Percentiles rank a stretch among this genome's conserved stretches.
phyloP scores from a whole-genome alignment of 2,329 filamentous ascomycete species.

The Fusarium nurragi region DNA sequence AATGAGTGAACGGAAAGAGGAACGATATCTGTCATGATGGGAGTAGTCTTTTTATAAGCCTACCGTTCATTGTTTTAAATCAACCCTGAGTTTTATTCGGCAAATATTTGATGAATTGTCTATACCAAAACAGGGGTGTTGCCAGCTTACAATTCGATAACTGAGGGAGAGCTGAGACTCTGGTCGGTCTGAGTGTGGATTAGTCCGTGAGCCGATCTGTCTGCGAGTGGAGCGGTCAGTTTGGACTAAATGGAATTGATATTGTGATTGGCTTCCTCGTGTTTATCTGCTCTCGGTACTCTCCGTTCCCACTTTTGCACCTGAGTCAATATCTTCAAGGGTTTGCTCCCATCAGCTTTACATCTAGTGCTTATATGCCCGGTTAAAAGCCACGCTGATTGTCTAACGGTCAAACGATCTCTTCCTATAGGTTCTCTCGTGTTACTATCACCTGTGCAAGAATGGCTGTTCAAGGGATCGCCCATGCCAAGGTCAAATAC shows the following conservation, averaged over 20 bases:
- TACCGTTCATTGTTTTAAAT: neutral
- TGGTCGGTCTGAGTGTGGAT: neutral
- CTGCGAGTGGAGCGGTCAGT: neutral
- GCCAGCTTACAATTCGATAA: neutral
- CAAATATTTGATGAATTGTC: neutral
- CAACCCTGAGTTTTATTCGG: neutral
- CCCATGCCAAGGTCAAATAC: neutral
- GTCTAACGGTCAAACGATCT: too few relatives aligned
- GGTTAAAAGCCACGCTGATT: neutral
- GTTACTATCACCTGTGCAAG: neutral
- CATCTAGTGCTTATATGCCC: too few relatives aligned
- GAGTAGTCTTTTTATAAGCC: neutral
- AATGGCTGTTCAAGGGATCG: neutral
- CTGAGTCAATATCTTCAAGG: too few relatives aligned
- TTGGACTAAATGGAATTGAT: rapidly evolving
- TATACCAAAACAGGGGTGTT: neutral
- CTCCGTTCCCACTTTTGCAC: neutral
- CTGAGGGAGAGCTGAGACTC: neutral
- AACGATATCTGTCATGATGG: neutral
- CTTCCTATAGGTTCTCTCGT: neutral
- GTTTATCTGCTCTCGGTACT: neutral
- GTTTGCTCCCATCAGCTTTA: too few relatives aligned
- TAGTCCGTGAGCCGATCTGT: neutral
- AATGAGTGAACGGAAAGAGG: neutral
- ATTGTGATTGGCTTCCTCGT: neutral